These are phyloP conservation scores for Pichia inconspicua DNA, from an alignment of 1,139 yeast genomes.

Conservation along the genomic window DNA sequence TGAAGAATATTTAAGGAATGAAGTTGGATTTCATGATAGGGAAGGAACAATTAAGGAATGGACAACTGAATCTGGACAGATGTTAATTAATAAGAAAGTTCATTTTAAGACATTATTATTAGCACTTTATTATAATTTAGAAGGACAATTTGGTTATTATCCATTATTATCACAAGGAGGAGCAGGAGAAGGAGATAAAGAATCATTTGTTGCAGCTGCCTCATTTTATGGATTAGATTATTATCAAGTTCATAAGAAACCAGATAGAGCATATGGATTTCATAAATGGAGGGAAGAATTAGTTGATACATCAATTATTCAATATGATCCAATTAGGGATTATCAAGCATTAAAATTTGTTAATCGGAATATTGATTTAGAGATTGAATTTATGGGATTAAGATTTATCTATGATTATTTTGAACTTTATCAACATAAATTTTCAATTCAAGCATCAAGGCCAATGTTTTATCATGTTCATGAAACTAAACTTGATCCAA, in stretches of 20 bases:
- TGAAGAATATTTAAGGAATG: constrained; percentile 23
- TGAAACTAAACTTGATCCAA: constrained; percentile 33
- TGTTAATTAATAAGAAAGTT: constrained; percentile 43
- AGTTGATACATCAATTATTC: constrained; percentile 28
- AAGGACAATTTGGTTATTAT: constrained; percentile 51
- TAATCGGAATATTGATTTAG: constrained; percentile 2
- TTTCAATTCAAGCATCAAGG: constrained; percentile 21
- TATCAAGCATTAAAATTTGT: constrained; percentile 17
- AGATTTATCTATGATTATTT: constrained; percentile 20
- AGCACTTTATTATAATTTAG: constrained; percentile 49
- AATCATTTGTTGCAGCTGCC: constrained; percentile 57
- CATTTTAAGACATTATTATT: constrained; percentile 45
- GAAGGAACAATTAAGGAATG: constrained; percentile 54
- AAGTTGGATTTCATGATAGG: constrained; percentile 39
- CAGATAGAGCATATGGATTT: constrained; percentile 18
- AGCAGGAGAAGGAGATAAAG: constrained; percentile 66
- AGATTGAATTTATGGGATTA: constrained; percentile 13
- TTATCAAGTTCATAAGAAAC: constrained; percentile 38
- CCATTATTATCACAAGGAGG: constrained; percentile 56
- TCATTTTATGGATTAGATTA: constrained; percentile 39
- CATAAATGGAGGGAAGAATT: constrained; percentile 10
- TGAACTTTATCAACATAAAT: constrained; percentile 15
- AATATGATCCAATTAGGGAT: constrained; percentile 36
- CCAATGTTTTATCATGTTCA: constrained; percentile 35
- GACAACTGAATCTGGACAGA: constrained; percentile 53